Evolutionary conservation across 192 early-diverging fungal species (phyloP).

Genomic region (Podila minutissima): DNA sequence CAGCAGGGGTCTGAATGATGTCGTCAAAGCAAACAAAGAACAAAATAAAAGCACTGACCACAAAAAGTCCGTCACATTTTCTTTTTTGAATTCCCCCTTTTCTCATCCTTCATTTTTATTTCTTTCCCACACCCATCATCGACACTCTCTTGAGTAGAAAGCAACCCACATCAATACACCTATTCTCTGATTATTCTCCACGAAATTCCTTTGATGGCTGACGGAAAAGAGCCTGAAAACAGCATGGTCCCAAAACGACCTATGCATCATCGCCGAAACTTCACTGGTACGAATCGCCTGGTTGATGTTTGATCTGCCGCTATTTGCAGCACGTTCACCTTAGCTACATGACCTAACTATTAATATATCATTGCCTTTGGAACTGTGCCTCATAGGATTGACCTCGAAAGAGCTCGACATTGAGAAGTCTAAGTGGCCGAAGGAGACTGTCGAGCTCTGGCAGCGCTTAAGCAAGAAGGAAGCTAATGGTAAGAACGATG

Average conservation of each 20-base stretch:
- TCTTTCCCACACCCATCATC: not conserved
- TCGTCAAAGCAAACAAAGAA: no score
- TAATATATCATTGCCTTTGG: not conserved
- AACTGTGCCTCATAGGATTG: constrained; percentile 9
- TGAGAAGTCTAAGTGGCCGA: constrained; percentile 48
- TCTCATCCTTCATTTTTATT: not conserved
- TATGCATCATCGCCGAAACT: constrained; percentile 52
- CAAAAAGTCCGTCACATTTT: not conserved
- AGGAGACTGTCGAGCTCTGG: constrained; percentile 50
- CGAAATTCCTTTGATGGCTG: constrained; percentile 26
- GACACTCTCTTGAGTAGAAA: not conserved
- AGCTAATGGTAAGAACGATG: constrained; percentile 30
- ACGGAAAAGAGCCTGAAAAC: constrained; percentile 28
- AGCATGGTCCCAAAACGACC: constrained; percentile 37
- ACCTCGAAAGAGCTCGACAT: constrained; percentile 48
- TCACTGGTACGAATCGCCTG: constrained; percentile 21
- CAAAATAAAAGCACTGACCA: no score
- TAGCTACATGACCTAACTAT: no score
- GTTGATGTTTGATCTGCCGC: not conserved
- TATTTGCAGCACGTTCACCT: not conserved
- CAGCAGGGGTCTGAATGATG: not conserved
- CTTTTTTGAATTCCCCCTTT: not conserved
- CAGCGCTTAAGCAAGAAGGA: constrained; percentile 45
- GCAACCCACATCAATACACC: not conserved
- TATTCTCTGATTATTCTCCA: not conserved